Evolutionary conservation across 805 yeast genomes (phyloP).

Genomic region (Sugiyamaella chiloensis): DNA sequence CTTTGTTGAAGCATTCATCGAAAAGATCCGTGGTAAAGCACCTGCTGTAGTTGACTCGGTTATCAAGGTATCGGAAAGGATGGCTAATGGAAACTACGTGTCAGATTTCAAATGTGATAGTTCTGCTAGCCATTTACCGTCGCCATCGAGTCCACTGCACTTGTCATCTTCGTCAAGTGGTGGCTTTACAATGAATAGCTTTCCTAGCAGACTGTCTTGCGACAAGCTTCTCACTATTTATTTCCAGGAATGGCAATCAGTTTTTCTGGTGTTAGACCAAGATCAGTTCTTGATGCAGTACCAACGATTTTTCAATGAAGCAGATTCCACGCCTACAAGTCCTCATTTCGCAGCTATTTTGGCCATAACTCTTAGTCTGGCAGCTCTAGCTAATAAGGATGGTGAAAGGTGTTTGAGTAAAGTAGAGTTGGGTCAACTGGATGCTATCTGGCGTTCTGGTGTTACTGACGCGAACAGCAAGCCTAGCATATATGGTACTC

Average conservation of each 20-base stretch:
- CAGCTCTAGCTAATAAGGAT: constrained; percentile 25
- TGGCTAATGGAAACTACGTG: constrained; percentile 5
- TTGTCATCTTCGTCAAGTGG: not conserved
- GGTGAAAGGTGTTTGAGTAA: not conserved
- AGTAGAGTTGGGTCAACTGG: constrained; percentile 1
- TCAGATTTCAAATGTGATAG: not conserved
- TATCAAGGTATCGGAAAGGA: constrained; percentile 7
- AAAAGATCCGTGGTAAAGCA: constrained; percentile 27
- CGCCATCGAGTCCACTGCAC: constrained; percentile 6
- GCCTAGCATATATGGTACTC: constrained; percentile 39
- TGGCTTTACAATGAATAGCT: not conserved
- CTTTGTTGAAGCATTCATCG: constrained; percentile 29
- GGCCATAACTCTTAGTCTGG: constrained; percentile 29
- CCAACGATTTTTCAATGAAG: constrained; percentile 34
- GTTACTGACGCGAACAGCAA: not conserved
- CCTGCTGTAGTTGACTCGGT: constrained; percentile 23
- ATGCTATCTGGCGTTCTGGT: constrained; percentile 5
- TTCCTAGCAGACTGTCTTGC: constrained; percentile 55
- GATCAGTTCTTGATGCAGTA: constrained; percentile 65
- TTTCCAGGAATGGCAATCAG: constrained; percentile 74
- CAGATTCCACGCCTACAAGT: not conserved
- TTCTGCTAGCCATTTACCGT: constrained; percentile 3
- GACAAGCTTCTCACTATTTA: constrained; percentile 67
- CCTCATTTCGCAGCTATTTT: constrained; percentile 27
- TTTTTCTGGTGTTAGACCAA: constrained; percentile 67